Conservation (phyloP, 2,329 filamentous ascomycete species). For the Gaeumannomyces sp. region DNA sequence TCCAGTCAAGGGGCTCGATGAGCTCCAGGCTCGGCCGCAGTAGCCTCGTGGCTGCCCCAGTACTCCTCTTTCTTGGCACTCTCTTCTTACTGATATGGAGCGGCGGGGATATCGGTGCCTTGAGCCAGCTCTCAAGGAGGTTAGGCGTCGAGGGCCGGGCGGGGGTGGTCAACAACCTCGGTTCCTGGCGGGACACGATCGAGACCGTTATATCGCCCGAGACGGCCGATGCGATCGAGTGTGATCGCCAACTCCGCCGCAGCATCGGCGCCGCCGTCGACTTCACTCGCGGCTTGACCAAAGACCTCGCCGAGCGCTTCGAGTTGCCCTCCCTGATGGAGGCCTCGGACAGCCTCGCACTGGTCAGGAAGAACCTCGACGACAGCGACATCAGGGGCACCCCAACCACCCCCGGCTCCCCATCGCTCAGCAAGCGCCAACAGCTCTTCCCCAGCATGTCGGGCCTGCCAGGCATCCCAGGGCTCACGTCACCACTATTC, state of each 20-base stretch:
- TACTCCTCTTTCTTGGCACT: neutral
- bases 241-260: slow-evolving; percentile 5
- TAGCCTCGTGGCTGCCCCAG: neutral
- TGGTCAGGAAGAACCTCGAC: neutral
- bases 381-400: neutral
- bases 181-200: slow-evolving; percentile 1
- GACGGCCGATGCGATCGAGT: slow-evolving; percentile 7
- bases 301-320: slow-evolving; percentile 6
- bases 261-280: slow-evolving; percentile 6
- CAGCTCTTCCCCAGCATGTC: neutral
- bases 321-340: slow-evolving; percentile 6
- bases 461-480: neutral
- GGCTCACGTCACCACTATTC: neutral
- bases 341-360: neutral
- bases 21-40: neutral
- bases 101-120: neutral
- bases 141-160: neutral
- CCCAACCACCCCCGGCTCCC: neutral
- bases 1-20: neutral
- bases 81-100: neutral
- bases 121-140: neutral
- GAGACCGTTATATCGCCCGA: slow-evolving; percentile 5
- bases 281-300: slow-evolving; percentile 4
- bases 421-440: neutral
- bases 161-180: neutral